Conservation (phyloP, 345 rosid genomes). For the Eucalyptus pauciflora region DNA sequence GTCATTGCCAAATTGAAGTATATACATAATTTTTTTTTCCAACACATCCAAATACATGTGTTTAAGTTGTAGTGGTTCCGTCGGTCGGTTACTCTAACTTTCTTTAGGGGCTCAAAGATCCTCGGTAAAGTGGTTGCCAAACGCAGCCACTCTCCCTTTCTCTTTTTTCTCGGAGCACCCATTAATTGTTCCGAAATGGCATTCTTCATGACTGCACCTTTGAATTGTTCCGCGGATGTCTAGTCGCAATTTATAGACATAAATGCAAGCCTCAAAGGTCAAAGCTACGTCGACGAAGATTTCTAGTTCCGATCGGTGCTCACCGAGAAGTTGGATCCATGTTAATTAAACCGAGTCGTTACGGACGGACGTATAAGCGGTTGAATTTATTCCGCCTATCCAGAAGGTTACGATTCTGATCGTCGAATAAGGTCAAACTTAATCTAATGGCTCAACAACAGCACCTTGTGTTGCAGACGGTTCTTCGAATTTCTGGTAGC, state of each 20-base stretch:
- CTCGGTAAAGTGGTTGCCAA: too few relatives aligned
- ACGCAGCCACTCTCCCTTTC: too few relatives aligned
- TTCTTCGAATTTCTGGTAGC: neutral
- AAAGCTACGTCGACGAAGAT: neutral
- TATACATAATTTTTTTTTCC: neutral
- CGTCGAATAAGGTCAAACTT: neutral
- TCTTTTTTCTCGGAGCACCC: too few relatives aligned
- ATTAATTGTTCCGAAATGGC: too few relatives aligned
- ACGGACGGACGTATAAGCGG: fast-evolving
- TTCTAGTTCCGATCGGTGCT: fast-evolving
- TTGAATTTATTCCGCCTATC: neutral
- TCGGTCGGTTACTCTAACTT: neutral
- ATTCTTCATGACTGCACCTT: neutral
- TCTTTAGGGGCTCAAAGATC: too few relatives aligned
- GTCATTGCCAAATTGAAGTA: neutral
- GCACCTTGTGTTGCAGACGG: fast-evolving
- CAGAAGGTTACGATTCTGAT: neutral
- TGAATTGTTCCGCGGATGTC: neutral
- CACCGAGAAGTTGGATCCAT: fast-evolving
- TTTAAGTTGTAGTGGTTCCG: neutral
- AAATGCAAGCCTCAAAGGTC: neutral
- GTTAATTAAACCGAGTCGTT: fast-evolving
- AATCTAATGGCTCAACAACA: fast-evolving
- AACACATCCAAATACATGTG: neutral
- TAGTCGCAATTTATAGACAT: neutral